Conservation (phyloP, 306 rosid species). For the Pterocarpus macrocarpus region DNA sequence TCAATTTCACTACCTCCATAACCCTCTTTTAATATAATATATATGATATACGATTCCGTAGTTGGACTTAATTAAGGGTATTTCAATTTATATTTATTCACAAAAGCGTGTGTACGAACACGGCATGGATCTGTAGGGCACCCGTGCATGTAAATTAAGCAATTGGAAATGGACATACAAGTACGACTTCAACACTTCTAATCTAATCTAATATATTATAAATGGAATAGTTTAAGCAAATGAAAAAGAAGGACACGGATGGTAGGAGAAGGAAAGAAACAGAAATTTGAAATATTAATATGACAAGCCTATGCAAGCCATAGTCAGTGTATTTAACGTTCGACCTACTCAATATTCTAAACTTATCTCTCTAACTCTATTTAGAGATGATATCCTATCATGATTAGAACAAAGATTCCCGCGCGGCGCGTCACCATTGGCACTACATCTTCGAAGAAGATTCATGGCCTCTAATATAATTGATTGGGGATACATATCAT, state of each 20-base stretch:
- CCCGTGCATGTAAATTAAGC: conserved; percentile 13
- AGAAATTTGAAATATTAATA: conserved; percentile 22
- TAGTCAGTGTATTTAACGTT: conserved; percentile 39
- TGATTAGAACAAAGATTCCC: conserved; percentile 52
- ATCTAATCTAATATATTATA: neutral
- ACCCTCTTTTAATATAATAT: too few species aligned
- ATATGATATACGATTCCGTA: too few species aligned
- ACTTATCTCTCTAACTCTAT: conserved; percentile 39
- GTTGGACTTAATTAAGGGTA: too few species aligned
- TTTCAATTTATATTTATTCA: conserved; percentile 16
- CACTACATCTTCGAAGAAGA: conserved; percentile 60
- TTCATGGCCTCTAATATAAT: conserved; percentile 48
- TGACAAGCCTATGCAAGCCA: neutral
- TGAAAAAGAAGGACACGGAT: neutral
- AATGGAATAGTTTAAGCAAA: neutral
- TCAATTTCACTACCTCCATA: too few species aligned
- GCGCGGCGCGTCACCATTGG: conserved; percentile 48
- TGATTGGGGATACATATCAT: conserved; percentile 32
- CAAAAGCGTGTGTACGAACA: conserved; percentile 62
- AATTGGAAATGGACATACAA: neutral
- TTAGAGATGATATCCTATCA: conserved; percentile 53
- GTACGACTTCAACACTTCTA: conserved; percentile 32
- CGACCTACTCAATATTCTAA: conserved; percentile 67
- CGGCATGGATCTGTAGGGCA: conserved; percentile 44
- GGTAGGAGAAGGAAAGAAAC: conserved; percentile 5